Evolutionary conservation across 441 rosid species (phyloP).

Genomic region (Croton setiger): DNA sequence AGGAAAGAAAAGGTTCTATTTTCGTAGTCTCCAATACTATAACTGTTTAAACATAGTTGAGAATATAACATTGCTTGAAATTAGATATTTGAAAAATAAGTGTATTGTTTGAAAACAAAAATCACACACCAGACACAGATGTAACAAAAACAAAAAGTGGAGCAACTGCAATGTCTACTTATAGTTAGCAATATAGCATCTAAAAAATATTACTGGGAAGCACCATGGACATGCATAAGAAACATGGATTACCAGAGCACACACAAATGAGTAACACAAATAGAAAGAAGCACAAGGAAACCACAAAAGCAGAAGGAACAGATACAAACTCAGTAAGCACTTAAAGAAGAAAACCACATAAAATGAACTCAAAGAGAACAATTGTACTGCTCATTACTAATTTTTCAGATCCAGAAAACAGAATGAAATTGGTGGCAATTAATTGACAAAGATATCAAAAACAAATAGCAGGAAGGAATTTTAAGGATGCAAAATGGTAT

Average conservation of each 20-base stretch:
- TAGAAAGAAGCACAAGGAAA: no score
- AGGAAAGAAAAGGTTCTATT: background rate
- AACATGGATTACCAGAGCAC: background rate
- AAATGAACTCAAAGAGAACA: background rate
- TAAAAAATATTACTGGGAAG: background rate
- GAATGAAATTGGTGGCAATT: background rate
- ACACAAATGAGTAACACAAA: no score
- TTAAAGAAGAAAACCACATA: background rate
- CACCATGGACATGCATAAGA: background rate
- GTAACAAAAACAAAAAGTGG: background rate
- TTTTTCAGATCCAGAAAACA: background rate
- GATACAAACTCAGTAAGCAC: background rate
- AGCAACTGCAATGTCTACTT: background rate
- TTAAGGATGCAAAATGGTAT: slow-evolving; percentile 8
- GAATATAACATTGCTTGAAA: background rate
- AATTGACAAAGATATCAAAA: background rate
- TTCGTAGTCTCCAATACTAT: background rate
- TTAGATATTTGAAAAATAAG: background rate
- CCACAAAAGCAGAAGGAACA: background rate
- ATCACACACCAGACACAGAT: background rate
- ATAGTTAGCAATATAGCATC: background rate
- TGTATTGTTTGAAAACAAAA: background rate
- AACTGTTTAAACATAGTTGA: background rate
- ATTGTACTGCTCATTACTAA: background rate
- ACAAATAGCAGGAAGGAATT: background rate